These are phyloP conservation scores for Mallotus repandus DNA, from an alignment of 441 rosid genomes.

Conservation along the genomic window DNA sequence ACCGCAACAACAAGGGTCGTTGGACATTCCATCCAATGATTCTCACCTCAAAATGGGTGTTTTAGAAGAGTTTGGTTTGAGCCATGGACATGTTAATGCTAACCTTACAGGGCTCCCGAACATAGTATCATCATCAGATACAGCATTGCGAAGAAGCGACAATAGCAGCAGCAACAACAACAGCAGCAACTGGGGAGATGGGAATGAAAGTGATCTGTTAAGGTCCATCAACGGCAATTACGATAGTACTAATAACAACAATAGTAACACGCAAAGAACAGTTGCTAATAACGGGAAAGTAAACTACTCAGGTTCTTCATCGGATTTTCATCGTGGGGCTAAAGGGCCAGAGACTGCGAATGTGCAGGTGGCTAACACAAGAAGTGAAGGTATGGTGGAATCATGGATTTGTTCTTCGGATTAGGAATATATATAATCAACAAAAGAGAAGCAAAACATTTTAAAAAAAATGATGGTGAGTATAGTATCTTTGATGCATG, in stretches of 20 bases:
- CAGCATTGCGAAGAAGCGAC: slow-evolving; percentile 27
- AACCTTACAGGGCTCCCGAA: slow-evolving; percentile 32
- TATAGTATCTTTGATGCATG: slow-evolving; percentile 33
- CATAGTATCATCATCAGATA: slow-evolving; percentile 29
- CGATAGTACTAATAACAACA: neutral
- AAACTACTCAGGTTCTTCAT: slow-evolving; percentile 30
- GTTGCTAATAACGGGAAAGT: slow-evolving; percentile 32
- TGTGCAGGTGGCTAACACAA: slow-evolving; percentile 23
- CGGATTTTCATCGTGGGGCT: slow-evolving; percentile 37
- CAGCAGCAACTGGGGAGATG: slow-evolving; percentile 33
- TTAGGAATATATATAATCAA: slow-evolving; percentile 25
- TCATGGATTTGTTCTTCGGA: slow-evolving; percentile 87
- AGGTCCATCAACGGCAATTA: slow-evolving; percentile 41
- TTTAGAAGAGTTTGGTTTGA: slow-evolving; percentile 45
- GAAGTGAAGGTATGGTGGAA: slow-evolving; percentile 74
- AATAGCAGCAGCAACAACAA: slow-evolving; percentile 13
- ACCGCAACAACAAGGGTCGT: slow-evolving; percentile 13
- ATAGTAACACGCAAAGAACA: slow-evolving; percentile 26
- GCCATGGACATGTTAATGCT: slow-evolving; percentile 31
- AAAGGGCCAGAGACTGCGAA: slow-evolving; percentile 39
- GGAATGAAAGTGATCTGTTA: slow-evolving; percentile 22
- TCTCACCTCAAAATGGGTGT: slow-evolving; percentile 39
- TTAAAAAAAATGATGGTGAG: slow-evolving; percentile 23
- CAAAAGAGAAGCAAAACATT: slow-evolving; percentile 2
- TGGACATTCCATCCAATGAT: slow-evolving; percentile 24